These are phyloP conservation scores for Acrodontium crateriforme DNA, from an alignment of 2,329 filamentous ascomycete genomes.

Conservation along the genomic window DNA sequence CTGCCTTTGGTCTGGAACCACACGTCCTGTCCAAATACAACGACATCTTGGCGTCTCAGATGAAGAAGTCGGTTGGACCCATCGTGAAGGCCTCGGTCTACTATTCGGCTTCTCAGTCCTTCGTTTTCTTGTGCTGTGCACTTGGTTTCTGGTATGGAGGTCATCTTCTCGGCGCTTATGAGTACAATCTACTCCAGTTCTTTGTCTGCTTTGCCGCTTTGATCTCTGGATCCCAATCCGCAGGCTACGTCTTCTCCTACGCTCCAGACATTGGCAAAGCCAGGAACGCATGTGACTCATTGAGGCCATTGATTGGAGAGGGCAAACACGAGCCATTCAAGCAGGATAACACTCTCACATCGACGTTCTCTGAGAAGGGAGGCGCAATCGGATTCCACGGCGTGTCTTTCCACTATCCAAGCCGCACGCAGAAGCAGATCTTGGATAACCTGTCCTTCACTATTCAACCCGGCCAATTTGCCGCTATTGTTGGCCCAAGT, in stretches of 20 bases:
- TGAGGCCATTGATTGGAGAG: too few relatives aligned
- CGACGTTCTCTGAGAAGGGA: slow-evolving; percentile 12
- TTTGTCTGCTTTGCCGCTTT: slow-evolving; percentile 48
- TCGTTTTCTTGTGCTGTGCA: slow-evolving; percentile 18
- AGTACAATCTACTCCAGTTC: slow-evolving; percentile 30
- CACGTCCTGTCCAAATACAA: too few relatives aligned
- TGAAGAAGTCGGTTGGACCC: slow-evolving; percentile 10
- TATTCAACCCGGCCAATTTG: slow-evolving; percentile 39
- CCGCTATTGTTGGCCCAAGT: slow-evolving; percentile 54
- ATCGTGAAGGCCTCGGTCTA: slow-evolving; percentile 17
- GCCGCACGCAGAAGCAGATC: slow-evolving; percentile 20
- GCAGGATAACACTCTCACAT: too few relatives aligned
- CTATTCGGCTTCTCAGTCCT: slow-evolving; percentile 22
- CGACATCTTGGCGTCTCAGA: too few relatives aligned
- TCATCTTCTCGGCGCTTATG: too few relatives aligned
- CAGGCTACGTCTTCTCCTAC: slow-evolving; percentile 54
- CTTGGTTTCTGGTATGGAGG: slow-evolving; percentile 25
- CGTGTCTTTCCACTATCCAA: slow-evolving; percentile 18
- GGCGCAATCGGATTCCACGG: slow-evolving; percentile 11
- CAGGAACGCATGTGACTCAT: too few relatives aligned
- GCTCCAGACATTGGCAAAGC: slow-evolving; percentile 27
- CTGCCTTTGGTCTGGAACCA: too few relatives aligned
- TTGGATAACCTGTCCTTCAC: slow-evolving; percentile 23
- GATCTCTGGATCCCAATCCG: slow-evolving; percentile 52
- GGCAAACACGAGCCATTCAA: too few relatives aligned